Evolutionary conservation across 805 yeast species (phyloP), one percentile per base, ranked within the genome.

Genomic region (Wickerhamiella lipophila): DNA sequence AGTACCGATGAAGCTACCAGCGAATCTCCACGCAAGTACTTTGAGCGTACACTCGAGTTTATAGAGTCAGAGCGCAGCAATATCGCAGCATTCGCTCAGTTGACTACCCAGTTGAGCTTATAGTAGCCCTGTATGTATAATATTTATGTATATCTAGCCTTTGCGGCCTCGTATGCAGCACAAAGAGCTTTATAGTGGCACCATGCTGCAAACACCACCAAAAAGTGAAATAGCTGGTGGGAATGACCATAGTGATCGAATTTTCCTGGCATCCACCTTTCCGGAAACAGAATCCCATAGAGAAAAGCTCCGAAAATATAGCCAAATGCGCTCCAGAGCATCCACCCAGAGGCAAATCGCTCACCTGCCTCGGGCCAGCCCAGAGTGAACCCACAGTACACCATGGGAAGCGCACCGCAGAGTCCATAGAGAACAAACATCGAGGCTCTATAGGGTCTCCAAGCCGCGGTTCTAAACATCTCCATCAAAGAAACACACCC

Each of bases 341-440:
- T 68, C 79, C 82, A 86, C 16, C 61, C 62, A 18, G 83, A 64
- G 21, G 78, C 78, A 7, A 80, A 68, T 45, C 88, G 66, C 2
- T 58, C 56, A 42, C 66, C 62, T 4, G 81, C 73, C 44, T 69
- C 76, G 1, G 59, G 58, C 16, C 60, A 52, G 0, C 92, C 94
- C 56, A 68, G 77, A 9, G 58, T 47, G 13, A 53, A 49, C 2
- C 72, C 52, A 0, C 88, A 87, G 11, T 68, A 68, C 0, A 75
- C 47, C 1, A 87, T 71, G 0, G 96, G 96, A 3, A 85, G 63
- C 0, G 75, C 69, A 0, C 92, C 89, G 1, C 86, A 77, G 18
- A 85, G 68, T 0, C 96, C 96, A 65, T 88, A 87, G 2, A 73
- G 56, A 7, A 87, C 79, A 64, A 87, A 87, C 76, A 87, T 76